Conservation (phyloP, 164 flowering plant species). For the Nymphaea colorata region DNA sequence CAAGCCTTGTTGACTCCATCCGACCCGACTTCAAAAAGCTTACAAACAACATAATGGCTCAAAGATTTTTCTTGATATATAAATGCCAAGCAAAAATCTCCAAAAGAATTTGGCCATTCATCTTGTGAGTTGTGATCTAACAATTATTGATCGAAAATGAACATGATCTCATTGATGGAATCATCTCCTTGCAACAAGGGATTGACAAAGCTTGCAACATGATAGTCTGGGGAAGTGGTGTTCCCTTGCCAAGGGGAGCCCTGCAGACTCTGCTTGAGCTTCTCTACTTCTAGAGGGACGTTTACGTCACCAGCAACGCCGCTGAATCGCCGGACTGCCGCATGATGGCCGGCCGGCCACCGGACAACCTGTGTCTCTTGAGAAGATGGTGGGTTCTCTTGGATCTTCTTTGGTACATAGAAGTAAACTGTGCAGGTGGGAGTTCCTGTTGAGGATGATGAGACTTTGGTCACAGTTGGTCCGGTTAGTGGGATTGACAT, state of each 20-base stretch:
- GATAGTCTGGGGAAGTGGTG: neutral
- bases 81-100: too few species aligned
- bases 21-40: too few species aligned
- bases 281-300: conserved; percentile 7
- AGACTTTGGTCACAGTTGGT: conserved; percentile 10
- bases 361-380: conserved; percentile 1
- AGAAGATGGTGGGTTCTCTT: conserved; percentile 10
- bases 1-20: too few species aligned
- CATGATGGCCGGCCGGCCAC: conserved; percentile 10
- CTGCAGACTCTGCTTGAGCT: conserved; percentile 13
- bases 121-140: too few species aligned
- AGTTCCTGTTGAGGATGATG: conserved; percentile 2
- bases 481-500: conserved; percentile 12
- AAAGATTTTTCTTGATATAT: too few species aligned
- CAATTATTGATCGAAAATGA: conserved; percentile 5
- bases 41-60: too few species aligned
- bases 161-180: conserved; percentile 15
- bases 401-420: conserved; percentile 14
- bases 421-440: conserved; percentile 8
- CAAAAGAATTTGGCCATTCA: too few species aligned
- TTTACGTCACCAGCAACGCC: conserved; percentile 13
- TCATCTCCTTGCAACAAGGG: conserved; percentile 12
- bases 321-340: conserved; percentile 11
- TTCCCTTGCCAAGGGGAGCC: conserved; percentile 10
- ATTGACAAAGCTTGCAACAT: neutral